Base-by-base conservation (phyloP, 768 basidiomycete species). In the Serendipita sp. region DNA sequence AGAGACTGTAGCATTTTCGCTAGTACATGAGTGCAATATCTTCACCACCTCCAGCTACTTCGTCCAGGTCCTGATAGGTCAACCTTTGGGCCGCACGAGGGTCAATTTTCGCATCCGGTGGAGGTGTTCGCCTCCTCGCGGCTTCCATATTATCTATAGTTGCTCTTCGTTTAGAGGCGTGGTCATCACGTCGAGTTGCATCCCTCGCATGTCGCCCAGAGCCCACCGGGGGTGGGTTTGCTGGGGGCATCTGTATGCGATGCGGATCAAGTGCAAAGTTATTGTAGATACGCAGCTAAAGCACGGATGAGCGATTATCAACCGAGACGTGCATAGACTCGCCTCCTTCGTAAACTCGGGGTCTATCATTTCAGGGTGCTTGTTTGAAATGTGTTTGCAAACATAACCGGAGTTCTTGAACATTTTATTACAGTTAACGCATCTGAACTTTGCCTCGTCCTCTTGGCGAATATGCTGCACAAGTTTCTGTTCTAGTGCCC, bases 351-450 rank as follows among this genome's bases (percentile, higher is more conserved):
- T 60, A 18, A 97, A 82, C 63, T 80, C 76, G 69, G 86, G 88
- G 10, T 35, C 56, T 66, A 94, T 82, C 16, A 91, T 77, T 66
- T 96, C 90, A 8, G 87, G 78, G 72, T 99, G 96, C 73, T 98
- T 98, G 73, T 94, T 91, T 11, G 86, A 83, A 67, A 99, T 86
- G 73, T 99, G 96, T 79, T 98, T 98, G 77, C 94, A 91, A 58
- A 98, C 89, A 75, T 96, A 99, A 32, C 93, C 85, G 38, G 89
- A 88, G 3, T 92, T 96, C 74, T 94, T 94, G 85, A 99, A 99
- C 28, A 98, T 80, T 77, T 99, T 99, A 75, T 85, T 86, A 74
- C 96, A 99, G 35, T 85, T 86, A 78, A 90, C 95, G 78, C 96
- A 99, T 68, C 96, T 81, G 77, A 89, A 98, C 73, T 96, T 98